A percentile compares a stretch with the other conserved stretches of the same genome.
Evolutionary conservation across 139 green algal species (phyloP).

Genomic region (Protoeuglena noctilucae): DNA sequence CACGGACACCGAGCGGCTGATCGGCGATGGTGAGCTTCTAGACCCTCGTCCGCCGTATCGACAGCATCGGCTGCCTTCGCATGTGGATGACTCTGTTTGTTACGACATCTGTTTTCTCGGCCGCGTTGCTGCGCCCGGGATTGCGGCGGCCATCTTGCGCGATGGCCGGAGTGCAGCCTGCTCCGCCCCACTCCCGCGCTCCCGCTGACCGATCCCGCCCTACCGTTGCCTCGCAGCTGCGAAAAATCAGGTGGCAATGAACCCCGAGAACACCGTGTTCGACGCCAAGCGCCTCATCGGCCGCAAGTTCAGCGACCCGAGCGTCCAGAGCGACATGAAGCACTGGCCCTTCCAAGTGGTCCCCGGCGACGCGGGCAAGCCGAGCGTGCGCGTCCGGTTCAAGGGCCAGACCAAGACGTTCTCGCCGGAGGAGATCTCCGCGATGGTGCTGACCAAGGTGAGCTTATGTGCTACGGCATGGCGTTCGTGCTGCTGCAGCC

Average conservation of each 20-base stretch:
- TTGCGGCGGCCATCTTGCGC: too few relatives aligned
- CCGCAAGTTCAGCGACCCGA: constrained; percentile 79
- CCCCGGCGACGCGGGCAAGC: constrained; percentile 81
- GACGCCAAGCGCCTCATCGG: constrained; percentile 98
- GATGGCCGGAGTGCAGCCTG: too few relatives aligned
- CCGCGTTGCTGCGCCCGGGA: too few relatives aligned
- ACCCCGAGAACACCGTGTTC: constrained; percentile 86
- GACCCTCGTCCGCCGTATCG: too few relatives aligned
- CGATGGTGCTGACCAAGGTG: constrained; percentile 96
- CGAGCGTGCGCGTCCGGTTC: constrained; percentile 58
- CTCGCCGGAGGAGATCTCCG: constrained; percentile 87
- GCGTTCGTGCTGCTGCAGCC: too few relatives aligned
- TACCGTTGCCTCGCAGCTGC: too few relatives aligned
- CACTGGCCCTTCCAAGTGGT: constrained; percentile 92
- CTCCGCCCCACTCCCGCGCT: too few relatives aligned
- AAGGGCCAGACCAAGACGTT: constrained; percentile 47
- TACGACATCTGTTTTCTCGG: too few relatives aligned
- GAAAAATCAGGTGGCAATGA: constrained; percentile 94
- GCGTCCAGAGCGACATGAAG: constrained; percentile 93
- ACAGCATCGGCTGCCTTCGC: too few relatives aligned
- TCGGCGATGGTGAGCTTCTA: constrained; percentile 90
- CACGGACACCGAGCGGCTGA: constrained; percentile 97
- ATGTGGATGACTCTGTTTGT: too few relatives aligned
- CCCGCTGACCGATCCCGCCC: too few relatives aligned
- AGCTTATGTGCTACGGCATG: too few relatives aligned